These are phyloP conservation scores for Fusarium virguliforme DNA, from an alignment of 2,329 filamentous ascomycete species.

Conservation along the genomic window DNA sequence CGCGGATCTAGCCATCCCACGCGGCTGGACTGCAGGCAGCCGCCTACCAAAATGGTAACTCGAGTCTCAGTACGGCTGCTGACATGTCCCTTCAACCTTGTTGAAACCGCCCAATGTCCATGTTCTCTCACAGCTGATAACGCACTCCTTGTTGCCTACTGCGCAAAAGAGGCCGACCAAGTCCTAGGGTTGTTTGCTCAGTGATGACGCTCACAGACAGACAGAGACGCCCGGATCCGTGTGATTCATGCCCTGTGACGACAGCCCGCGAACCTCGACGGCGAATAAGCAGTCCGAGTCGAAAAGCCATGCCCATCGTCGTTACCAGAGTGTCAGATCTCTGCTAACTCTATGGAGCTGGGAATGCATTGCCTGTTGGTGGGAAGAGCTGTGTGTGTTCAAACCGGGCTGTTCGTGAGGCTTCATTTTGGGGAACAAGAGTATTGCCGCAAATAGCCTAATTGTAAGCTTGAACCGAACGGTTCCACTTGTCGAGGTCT, in stretches of 20 bases:
- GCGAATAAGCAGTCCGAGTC: conserved; percentile 4
- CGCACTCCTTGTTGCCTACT: too few species aligned
- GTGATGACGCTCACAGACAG: not conserved
- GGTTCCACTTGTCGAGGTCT: not conserved
- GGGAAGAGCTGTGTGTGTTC: conserved; percentile 2
- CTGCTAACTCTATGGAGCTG: conserved; percentile 8
- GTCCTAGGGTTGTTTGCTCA: not conserved
- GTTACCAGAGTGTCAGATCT: conserved; percentile 6
- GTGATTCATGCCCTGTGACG: conserved; percentile 33
- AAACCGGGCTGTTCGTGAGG: not conserved
- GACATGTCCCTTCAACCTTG: not conserved
- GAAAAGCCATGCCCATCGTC: not conserved
- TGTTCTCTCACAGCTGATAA: too few species aligned
- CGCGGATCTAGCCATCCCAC: conserved; percentile 40
- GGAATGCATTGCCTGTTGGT: conserved; percentile 7
- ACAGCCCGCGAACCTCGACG: not conserved
- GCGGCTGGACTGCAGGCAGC: conserved; percentile 35
- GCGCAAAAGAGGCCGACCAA: too few species aligned
- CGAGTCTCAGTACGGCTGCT: not conserved
- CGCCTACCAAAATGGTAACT: conserved; percentile 12
- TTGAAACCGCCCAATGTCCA: not conserved
- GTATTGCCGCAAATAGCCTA: conserved; percentile 7
- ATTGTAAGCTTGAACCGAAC: not conserved
- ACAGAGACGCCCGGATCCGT: not conserved
- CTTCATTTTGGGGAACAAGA: not conserved